phyloP scores from a whole-genome alignment of 176 grass and related monocot genomes.

The Calamus simplicifolius region DNA sequence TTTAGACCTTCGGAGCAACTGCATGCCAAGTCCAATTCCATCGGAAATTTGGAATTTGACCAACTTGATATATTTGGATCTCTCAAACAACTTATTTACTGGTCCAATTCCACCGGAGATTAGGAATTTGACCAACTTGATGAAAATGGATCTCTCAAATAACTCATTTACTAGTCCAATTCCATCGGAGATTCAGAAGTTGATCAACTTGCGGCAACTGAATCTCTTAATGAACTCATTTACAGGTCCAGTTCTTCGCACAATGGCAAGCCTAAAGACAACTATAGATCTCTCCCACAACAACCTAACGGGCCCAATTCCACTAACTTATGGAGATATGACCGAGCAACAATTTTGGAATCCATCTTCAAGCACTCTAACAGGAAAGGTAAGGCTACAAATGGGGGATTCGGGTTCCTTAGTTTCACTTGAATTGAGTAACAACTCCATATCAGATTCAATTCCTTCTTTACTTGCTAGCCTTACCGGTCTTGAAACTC shows the following conservation, averaged over 20 bases:
- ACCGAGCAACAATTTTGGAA: background rate
- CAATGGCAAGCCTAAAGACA: background rate
- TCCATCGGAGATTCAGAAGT: background rate
- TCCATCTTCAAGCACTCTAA: conserved; percentile 17
- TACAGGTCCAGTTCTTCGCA: background rate
- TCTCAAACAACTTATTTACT: too few species aligned
- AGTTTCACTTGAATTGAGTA: conserved; percentile 13
- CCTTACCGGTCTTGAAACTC: conserved; percentile 17
- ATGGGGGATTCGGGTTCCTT: conserved; percentile 15
- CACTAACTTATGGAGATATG: background rate
- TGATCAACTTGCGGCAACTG: background rate
- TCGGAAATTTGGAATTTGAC: too few species aligned
- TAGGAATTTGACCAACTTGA: conserved; percentile 2
- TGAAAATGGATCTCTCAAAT: background rate
- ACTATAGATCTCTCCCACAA: background rate
- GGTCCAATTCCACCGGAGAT: conserved; percentile 28
- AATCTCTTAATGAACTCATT: background rate
- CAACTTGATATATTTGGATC: too few species aligned
- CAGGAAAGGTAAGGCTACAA: conserved; percentile 1
- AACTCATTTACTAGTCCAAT: background rate
- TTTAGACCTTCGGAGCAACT: too few species aligned
- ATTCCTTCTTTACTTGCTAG: conserved; percentile 21
- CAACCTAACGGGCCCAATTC: background rate
- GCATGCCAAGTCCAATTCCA: too few species aligned
- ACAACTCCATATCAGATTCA: conserved; percentile 16